phyloP scores from a whole-genome alignment of 2,329 filamentous ascomycete species.

The Penicillium sp. region DNA sequence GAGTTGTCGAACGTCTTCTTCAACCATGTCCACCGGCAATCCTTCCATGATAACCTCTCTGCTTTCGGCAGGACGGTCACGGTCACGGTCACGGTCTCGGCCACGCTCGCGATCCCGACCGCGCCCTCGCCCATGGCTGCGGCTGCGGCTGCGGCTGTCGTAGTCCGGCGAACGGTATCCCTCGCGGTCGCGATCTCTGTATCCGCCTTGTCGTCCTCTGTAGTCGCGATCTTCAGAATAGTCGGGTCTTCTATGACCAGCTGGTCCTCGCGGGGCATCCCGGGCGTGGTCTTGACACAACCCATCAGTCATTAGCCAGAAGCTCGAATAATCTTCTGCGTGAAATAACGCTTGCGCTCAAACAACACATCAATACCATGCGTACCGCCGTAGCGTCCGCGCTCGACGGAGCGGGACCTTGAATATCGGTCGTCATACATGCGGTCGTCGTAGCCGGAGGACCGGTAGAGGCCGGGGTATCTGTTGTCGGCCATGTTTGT shows the following conservation, averaged over 20 bases:
- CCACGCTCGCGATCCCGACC: slow-evolving; percentile 31
- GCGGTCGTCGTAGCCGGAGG: slow-evolving; percentile 29
- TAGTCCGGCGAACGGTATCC: slow-evolving; percentile 41
- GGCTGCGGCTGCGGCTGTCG: slow-evolving; percentile 29
- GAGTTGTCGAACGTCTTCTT: slow-evolving; percentile 47
- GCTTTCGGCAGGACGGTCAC: slow-evolving; percentile 40
- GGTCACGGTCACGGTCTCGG: slow-evolving; percentile 30
- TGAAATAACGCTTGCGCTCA: slow-evolving; percentile 17
- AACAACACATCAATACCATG: slow-evolving; percentile 35
- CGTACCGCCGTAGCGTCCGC: slow-evolving; percentile 38
- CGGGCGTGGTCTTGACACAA: slow-evolving; percentile 33
- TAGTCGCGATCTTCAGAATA: slow-evolving; percentile 30
- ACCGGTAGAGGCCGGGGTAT: slow-evolving; percentile 21
- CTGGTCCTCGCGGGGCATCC: slow-evolving; percentile 31
- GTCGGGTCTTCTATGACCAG: slow-evolving; percentile 34
- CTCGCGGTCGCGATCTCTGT: slow-evolving; percentile 46
- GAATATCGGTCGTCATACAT: slow-evolving; percentile 46
- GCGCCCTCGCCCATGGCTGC: slow-evolving; percentile 29
- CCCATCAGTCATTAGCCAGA: slow-evolving; percentile 34
- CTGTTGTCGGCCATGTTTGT: slow-evolving; percentile 19
- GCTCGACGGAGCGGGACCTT: slow-evolving; percentile 36
- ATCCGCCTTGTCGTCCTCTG: slow-evolving; percentile 31
- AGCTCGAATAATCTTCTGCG: slow-evolving; percentile 18
- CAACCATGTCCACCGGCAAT: slow-evolving; percentile 45
- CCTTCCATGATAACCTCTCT: slow-evolving; percentile 51